Conservation (phyloP, 306 rosid species). For the Parietaria judaica region DNA sequence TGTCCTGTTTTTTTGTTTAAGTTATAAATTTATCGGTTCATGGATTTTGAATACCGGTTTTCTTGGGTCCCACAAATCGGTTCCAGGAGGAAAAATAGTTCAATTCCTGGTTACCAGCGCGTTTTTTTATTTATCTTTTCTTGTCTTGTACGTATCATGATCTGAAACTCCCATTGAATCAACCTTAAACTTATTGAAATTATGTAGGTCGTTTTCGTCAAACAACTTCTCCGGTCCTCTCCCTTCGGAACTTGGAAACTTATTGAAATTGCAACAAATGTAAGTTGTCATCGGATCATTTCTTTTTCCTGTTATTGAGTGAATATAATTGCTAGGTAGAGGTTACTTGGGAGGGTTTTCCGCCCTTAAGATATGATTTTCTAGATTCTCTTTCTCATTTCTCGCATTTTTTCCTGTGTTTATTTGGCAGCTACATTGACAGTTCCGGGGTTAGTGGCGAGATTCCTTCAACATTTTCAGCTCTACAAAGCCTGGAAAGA, state of each 20-base stretch:
- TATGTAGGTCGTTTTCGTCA: constrained; percentile 35
- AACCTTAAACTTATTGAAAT: not conserved
- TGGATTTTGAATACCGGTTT: too few relatives aligned
- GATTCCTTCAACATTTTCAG: constrained; percentile 65
- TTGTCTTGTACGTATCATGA: not conserved
- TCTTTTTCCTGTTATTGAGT: not conserved
- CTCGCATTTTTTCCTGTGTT: constrained; percentile 5
- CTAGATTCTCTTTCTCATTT: not conserved
- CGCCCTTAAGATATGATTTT: not conserved
- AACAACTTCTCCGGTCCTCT: constrained; percentile 73
- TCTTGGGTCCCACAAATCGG: too few relatives aligned
- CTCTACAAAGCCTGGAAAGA: constrained; percentile 30
- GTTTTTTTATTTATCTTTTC: too few relatives aligned
- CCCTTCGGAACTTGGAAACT: constrained; percentile 63
- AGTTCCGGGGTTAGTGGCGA: constrained; percentile 74
- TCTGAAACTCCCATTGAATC: not conserved
- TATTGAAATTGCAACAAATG: constrained; percentile 43
- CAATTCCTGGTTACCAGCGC: too few relatives aligned
- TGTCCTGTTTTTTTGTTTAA: too few relatives aligned
- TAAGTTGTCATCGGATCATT: constrained; percentile 23
- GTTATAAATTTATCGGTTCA: too few relatives aligned
- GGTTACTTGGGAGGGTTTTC: too few relatives aligned
- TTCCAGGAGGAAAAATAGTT: too few relatives aligned
- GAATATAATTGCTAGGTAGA: too few relatives aligned
- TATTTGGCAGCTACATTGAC: constrained; percentile 46